These are phyloP conservation scores for Neofusicoccum kwambonambiense DNA, from an alignment of 2,329 filamentous ascomycete genomes.

Conservation along the genomic window DNA sequence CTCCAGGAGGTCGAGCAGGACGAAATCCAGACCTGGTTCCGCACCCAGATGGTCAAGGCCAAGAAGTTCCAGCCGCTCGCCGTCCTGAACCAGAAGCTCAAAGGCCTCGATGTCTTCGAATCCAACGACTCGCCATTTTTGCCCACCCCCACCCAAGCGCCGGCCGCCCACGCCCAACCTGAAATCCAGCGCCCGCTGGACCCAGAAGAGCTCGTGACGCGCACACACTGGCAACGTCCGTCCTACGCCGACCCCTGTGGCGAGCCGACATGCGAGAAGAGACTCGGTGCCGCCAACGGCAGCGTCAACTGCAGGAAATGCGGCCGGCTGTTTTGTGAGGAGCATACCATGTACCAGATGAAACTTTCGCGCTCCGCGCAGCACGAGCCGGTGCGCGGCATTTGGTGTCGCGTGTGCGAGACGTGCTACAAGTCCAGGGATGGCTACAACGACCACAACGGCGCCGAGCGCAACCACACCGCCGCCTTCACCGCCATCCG, in stretches of 20 bases:
- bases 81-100: constrained; percentile 88
- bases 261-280: constrained; percentile 80
- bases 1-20: constrained; percentile 85
- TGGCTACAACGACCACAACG: constrained; percentile 88
- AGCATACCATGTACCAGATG: constrained; percentile 99
- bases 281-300: constrained; percentile 74
- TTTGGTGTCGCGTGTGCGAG: constrained; percentile 95
- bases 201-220: constrained; percentile 85
- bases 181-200: constrained; percentile 51
- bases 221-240: constrained; percentile 82
- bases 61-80: constrained; percentile 91
- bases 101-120: constrained; percentile 90
- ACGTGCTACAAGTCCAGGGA: constrained; percentile 98
- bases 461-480: constrained; percentile 68
- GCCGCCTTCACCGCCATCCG: constrained; percentile 68
- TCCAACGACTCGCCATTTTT: constrained; percentile 69
- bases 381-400: constrained; percentile 84
- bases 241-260: constrained; percentile 76
- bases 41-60: constrained; percentile 88
- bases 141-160: constrained; percentile 34
- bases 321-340: constrained; percentile 90
- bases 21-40: constrained; percentile 96
- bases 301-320: constrained; percentile 93
- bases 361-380: constrained; percentile 85
- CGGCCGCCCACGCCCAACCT: constrained; percentile 33